Base-by-base conservation (phyloP, 1,284 basidiomycete genomes). In the Ceratobasidium sp. region DNA sequence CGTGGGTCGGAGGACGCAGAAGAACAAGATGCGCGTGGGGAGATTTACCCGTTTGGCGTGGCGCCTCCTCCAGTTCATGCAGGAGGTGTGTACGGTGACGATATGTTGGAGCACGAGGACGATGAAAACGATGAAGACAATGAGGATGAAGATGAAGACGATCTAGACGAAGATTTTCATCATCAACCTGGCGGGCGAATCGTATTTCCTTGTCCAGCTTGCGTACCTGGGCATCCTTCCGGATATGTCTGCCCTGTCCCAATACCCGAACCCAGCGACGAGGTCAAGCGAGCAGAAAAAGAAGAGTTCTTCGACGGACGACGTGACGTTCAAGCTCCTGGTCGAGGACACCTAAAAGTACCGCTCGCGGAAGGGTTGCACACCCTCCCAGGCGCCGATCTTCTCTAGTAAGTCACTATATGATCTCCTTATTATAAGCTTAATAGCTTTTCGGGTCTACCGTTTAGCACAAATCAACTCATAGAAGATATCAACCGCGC, bases 91-190 rank as follows among this genome's bases (percentile, higher is more conserved):
- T 16, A 47, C 23, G 30, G 46, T 14, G 21, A 69, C 62, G 77
- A 77, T n/a, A n/a, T 13, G 49, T 28, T 35, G 11, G 64, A 69
- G 2, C 38, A 69, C 62, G 77, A 76, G 23, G 75, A 78, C n/a
- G 73, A 75, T 44, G 47, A 54, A 11, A n/a, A 67, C 21, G 41
- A 57, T 18, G 50, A 44, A 30, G 23, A 32, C 26, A 61, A 30
- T 21, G 64, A 69, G 14, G 64, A 69, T 21, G 64, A 69, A 41
- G 52, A 69, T 41, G 64, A 69, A 46, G 57, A 43, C 23, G 49
- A 52, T 13, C 73, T 73, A 3, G 74, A 52, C 9, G 63, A 58
- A 32, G 38, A 58, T 18, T 6, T 16, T 14, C 13, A 76, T 54
- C 14, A 32, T 43, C 28, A 32, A 28, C 35, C 55, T 44, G 73